Percentiles rank a stretch among this genome's conserved stretches.
phyloP scores from a whole-genome alignment of 495 filamentous ascomycete genomes.

The Cladorrhinum samala region DNA sequence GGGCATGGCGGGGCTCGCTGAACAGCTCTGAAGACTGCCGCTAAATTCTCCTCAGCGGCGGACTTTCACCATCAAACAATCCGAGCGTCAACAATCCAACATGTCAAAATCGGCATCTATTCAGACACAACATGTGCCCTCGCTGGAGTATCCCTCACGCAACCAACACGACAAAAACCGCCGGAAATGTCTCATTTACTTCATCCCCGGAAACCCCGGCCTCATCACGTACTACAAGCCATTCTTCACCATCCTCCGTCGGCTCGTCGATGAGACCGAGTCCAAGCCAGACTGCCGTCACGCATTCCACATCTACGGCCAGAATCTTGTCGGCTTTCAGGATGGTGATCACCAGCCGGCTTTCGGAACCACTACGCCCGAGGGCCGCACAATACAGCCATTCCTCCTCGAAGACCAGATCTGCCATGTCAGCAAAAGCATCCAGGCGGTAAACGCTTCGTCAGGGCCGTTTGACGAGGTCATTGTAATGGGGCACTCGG shows the following conservation, averaged over 20 bases:
- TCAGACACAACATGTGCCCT: conserved; percentile 3
- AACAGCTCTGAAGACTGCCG: neutral
- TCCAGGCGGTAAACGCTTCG: conserved; percentile 21
- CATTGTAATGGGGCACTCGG: conserved; percentile 77
- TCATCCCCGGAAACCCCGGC: conserved; percentile 85
- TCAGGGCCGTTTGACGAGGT: conserved; percentile 43
- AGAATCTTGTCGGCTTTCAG: conserved; percentile 69
- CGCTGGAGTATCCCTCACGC: conserved; percentile 11
- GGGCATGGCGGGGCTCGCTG: too few species aligned
- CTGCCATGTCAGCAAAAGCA: conserved; percentile 30
- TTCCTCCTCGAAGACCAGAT: conserved; percentile 61
- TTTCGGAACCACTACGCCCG: conserved; percentile 21
- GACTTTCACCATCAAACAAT: neutral
- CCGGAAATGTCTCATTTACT: conserved; percentile 42
- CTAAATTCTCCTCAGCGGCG: neutral
- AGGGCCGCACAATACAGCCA: conserved; percentile 21
- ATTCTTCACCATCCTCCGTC: conserved; percentile 51
- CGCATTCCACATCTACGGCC: conserved; percentile 57
- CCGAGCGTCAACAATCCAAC: too few species aligned
- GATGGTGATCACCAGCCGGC: conserved; percentile 38
- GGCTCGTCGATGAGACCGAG: conserved; percentile 27
- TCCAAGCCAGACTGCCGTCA: neutral
- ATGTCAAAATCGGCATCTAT: neutral
- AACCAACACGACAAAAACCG: neutral
- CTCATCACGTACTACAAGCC: conserved; percentile 72